Base-by-base conservation (phyloP, 225 moss, liverwort and hornwort species). In the Neckera pumila region DNA sequence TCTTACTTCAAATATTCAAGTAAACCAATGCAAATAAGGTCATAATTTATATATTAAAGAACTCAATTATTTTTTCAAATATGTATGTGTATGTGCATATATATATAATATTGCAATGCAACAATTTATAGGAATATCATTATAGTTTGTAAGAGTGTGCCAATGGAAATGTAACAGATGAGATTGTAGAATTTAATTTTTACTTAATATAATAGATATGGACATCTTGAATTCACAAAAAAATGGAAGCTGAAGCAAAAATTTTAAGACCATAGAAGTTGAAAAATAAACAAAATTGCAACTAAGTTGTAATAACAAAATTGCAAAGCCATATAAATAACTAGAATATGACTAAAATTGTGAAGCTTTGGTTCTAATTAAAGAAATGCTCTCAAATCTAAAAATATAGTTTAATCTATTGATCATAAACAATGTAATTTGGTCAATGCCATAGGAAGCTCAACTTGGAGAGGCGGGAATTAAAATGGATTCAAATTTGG, bases 381-480 rank as follows among this genome's bases (percentile, higher is more conserved):
- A 84, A 42, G 4, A 11, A 60, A 71, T 86, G 36, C 4, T 74
- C 6, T 56, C 26, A 58, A 86, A 69, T 77, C 33, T 43, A 14
- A 60, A 62, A 62, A 31, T 20, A 1, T 49, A 57, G 77, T 78
- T 78, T 14, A 80, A 40, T 86, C 8, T 70, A 36, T 7, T 57
- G 8, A 59, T 0, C 1, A 9, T 36, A 73, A 43, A 19, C 7
- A 61, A 79, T 81, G 20, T 76, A 40, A 8, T 60, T 42, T 82
- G 63, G 27, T 45, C 51, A 42, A 76, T 28, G n/a, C 57, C 4
- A 26, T 82, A 99, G 97, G 98, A 96, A 89, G 93, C 93, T 73
- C 95, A 97, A 92, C 94, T 97, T 85, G 95, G 89, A 76, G 90
- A 94, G n/a, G 80, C 86, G n/a, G 90, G 95, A 70, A 79, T 90